A percentile compares a stretch with the other conserved stretches of the same genome.
Conservation (phyloP, 768 basidiomycete species). For the Clitopilus passeckerianus region DNA sequence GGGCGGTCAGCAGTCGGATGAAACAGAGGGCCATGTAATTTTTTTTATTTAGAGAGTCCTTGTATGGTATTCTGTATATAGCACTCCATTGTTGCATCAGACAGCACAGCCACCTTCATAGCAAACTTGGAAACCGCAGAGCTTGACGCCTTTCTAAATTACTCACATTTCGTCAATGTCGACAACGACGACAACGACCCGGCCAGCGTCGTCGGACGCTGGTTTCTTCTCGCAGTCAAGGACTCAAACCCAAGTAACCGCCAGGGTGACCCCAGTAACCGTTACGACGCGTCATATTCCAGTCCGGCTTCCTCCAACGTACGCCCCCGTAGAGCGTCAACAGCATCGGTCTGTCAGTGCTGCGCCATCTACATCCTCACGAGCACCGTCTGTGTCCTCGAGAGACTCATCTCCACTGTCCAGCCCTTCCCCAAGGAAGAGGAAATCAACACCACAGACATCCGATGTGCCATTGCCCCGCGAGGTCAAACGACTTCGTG, state of each 20-base stretch:
- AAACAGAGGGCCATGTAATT: conserved; percentile 80
- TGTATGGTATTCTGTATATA: neutral
- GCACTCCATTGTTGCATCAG: neutral
- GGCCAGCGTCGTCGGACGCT: neutral
- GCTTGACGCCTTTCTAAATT: neutral
- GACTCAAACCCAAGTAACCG: neutral
- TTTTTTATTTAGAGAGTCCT: neutral
- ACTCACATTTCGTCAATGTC: neutral
- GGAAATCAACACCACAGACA: conserved; percentile 21
- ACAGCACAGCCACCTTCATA: neutral
- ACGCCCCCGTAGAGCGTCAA: conserved; percentile 2
- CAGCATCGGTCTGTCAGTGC: conserved; percentile 4
- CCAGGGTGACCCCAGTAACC: conserved; percentile 2
- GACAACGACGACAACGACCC: neutral
- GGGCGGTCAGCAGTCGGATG: conserved; percentile 90
- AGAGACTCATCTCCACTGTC: conserved; percentile 21
- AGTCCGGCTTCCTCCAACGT: neutral
- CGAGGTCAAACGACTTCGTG: conserved; percentile 34
- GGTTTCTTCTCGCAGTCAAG: conserved; percentile 1
- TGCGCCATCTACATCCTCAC: conserved; percentile 10
- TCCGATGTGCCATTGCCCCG: conserved; percentile 23
- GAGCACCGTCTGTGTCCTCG: conserved; percentile 14
- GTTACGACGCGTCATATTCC: conserved; percentile 8
- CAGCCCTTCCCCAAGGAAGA: conserved; percentile 25
- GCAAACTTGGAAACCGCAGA: conserved; percentile 1